These are phyloP conservation scores for Dissoconium aciculare DNA, from an alignment of 2,329 filamentous ascomycete species.

Conservation along the genomic window DNA sequence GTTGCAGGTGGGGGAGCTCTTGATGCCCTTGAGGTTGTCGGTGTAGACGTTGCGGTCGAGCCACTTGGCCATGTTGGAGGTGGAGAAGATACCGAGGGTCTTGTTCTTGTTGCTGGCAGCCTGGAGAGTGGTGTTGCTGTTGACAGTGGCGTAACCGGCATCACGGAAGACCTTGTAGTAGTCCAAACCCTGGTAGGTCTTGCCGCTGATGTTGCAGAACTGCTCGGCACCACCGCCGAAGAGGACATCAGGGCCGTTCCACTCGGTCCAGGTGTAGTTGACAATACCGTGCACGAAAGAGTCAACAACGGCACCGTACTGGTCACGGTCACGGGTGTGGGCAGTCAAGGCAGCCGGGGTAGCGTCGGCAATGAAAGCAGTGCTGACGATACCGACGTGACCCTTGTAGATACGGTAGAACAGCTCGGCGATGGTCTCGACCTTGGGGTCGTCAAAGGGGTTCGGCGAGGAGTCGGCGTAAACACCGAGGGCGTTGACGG, in stretches of 20 bases:
- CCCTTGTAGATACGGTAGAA: slow-evolving; percentile 54
- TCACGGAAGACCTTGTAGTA: slow-evolving; percentile 58
- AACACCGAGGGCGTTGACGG: slow-evolving; percentile 67
- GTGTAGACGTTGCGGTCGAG: slow-evolving; percentile 71
- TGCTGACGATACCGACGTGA: slow-evolving; percentile 51
- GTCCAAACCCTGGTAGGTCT: slow-evolving; percentile 54
- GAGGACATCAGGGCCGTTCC: slow-evolving; percentile 61
- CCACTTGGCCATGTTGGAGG: slow-evolving; percentile 62
- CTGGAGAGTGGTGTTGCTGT: slow-evolving; percentile 59
- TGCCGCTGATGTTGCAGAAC: slow-evolving; percentile 42
- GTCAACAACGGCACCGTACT: slow-evolving; percentile 60
- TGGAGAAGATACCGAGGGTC: slow-evolving; percentile 64
- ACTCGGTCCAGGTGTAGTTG: slow-evolving; percentile 70
- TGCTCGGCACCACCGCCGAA: slow-evolving; percentile 70
- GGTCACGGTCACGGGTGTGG: slow-evolving; percentile 54
- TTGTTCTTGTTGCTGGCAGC: slow-evolving; percentile 42
- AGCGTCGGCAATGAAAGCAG: slow-evolving; percentile 68
- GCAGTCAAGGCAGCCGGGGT: slow-evolving; percentile 62
- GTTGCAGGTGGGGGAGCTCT: slow-evolving; percentile 55
- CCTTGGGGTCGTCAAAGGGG: slow-evolving; percentile 68
- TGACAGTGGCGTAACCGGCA: slow-evolving; percentile 54
- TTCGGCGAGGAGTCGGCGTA: slow-evolving; percentile 64
- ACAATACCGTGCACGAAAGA: slow-evolving; percentile 59
- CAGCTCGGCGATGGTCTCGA: slow-evolving; percentile 69
- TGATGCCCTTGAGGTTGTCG: slow-evolving; percentile 49